Conservation (phyloP, 164 flowering plant genomes). For the Vitis riparia region DNA sequence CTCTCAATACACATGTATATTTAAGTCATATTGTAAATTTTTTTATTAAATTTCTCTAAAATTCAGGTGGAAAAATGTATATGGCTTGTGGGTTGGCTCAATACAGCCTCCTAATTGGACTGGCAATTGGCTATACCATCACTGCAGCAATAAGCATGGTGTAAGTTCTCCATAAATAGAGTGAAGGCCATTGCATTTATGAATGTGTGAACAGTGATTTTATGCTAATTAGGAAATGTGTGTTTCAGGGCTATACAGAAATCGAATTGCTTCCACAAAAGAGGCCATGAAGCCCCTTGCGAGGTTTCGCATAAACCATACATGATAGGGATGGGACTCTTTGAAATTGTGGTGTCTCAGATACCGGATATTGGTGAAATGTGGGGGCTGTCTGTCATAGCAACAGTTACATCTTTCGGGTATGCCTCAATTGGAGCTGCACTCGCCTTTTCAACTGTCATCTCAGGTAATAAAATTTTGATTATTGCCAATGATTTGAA, state of each 20-base stretch:
- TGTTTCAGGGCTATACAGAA: conserved; percentile 40
- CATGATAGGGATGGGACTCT: conserved; percentile 40
- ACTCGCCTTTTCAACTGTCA: conserved; percentile 31
- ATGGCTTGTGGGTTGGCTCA: conserved; percentile 35
- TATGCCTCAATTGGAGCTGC: conserved; percentile 44
- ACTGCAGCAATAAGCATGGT: conserved; percentile 58
- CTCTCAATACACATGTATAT: too few relatives aligned
- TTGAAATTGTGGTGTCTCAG: conserved; percentile 44
- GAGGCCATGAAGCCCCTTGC: conserved; percentile 40
- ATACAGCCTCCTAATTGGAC: conserved; percentile 33
- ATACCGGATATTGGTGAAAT: conserved; percentile 51
- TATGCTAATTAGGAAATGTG: background rate
- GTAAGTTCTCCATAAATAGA: conserved; percentile 27
- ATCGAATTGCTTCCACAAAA: conserved; percentile 46
- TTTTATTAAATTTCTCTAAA: background rate
- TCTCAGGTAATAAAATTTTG: conserved; percentile 25
- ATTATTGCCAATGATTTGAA: background rate
- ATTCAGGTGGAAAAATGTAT: conserved; percentile 32
- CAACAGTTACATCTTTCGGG: conserved; percentile 52
- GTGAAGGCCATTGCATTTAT: too few relatives aligned
- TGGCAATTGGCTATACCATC: conserved; percentile 42
- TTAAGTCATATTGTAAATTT: too few relatives aligned
- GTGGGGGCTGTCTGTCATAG: conserved; percentile 45
- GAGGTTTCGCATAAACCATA: conserved; percentile 20
- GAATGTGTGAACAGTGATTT: too few relatives aligned